Evolutionary conservation across 495 filamentous ascomycete genomes (phyloP), one percentile per base, ranked within the genome.

Genomic region (Penicillium nucicola): DNA sequence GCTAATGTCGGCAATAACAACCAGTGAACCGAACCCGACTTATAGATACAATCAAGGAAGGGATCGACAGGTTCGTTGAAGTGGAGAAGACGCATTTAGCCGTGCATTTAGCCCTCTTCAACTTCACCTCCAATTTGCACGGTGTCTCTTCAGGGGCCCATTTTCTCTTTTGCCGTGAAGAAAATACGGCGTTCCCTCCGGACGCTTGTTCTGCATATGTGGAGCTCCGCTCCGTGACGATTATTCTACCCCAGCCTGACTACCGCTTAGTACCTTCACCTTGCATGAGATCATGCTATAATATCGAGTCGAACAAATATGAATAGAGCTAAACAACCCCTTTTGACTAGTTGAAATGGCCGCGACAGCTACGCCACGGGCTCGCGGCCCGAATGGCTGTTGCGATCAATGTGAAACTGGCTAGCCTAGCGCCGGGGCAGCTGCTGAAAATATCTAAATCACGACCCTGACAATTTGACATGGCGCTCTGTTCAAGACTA

Each of bases 291-390:
- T 14, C 15, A 36, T 36, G 14, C 33, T 44, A 5, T 22, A 13
- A 17, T 22, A 35, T 36, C 11, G 13, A 11, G 22, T 31, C 12
- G 14, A 14, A 14, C 20, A n/a, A 20, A 19, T 17, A 32, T 12
- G 10, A 34, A 19, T 10, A 11, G 13, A 50, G 18, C 37, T 28
- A 28, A 28, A 28, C 1, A 8, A 28, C 25, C 25, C 23, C 17
- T 23, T 43, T 35, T 36, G 25, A 17, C 40, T 52, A 33, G 19
- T 49, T 55, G 13, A 31, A 38, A 50, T 35, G 44, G 42, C 61
- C 61, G 61, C 58, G 58, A 53, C 61, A 30, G 28, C 52, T 58
- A 51, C 43, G 58, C 52, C 57, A 64, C 58, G 61, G 60, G 54
- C 34, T 38, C 28, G 42, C 1, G 45, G 54, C 52, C 61, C 57